Base-by-base conservation (phyloP, 1,284 basidiomycete species). In the Peniophora sp. region DNA sequence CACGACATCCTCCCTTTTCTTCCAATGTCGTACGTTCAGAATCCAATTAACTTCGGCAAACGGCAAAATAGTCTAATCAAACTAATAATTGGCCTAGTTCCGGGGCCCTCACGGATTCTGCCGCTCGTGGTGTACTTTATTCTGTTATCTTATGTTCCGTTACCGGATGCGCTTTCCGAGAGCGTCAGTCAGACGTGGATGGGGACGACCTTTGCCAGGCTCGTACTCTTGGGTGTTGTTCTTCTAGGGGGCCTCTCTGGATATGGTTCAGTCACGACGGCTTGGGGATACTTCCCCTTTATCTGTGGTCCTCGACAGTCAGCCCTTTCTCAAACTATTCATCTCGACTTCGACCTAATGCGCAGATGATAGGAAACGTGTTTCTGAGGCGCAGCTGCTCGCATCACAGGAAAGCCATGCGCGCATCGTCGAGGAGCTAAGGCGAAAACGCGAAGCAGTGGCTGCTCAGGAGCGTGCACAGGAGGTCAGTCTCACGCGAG, bases 171-270 rank as follows among this genome's bases (percentile, higher is more conserved):
- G 15, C 62, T 82, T 17, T 59, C 65, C 22, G 59, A 69, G 3
- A 62, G 72, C 24, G 46, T 23, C 20, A 36, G 37, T 35, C 32
- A 34, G 17, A 73, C 73, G 47, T 59, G 73, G 1, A 63, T 74
- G 10, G 74, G 71, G 8, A 63, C 73, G 1, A 71, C 74, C 0
- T 64, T 85, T 1, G 71, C 81, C 3, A 76, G 86, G 11, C 70
- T 90, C n/a, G 76, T 84, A n/a, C 81, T 88, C 3, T 64, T 89
- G 24, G 87, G 87, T 2, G 88, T 82, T 0, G 71, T 83, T 24
- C 76, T 87, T 47, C 79, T 90, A 10, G 87, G 87, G 2, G 58
- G 81, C 2, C 68, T 90, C 2, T 87, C 86, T 0, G 87, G 87
- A 0, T 83, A 88, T 53, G 87, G 88, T 55, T 83, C 86, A 1